Evolutionary conservation across 768 basidiomycete species (phyloP), one percentile per base, ranked within the genome.

Genomic region (Xanthoconium purpureum): DNA sequence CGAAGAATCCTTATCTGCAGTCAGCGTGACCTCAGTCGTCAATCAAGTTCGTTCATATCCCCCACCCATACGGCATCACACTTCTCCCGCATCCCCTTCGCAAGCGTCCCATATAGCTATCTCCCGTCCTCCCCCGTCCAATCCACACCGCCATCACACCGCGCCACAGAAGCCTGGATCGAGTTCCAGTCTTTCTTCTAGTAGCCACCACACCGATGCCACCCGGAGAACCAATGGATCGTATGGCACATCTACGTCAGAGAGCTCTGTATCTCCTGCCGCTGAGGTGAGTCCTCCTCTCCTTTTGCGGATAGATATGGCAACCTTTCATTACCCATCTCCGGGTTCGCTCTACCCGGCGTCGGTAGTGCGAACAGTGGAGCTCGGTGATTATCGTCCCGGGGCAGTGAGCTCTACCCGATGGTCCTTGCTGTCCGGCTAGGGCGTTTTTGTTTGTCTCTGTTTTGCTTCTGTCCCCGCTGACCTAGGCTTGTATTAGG

Each of bases 1-100:
- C 57, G 61, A 69, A 50, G 67, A 67, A 60, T 64, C 60, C 59
- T 50, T 70, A 44, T 69, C 63, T 43, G 66, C 66, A 20, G 67
- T 67, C 55, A 67, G 65, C 50, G 60, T 67, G 57, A 55, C 65
- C 59, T 69, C 70, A 36, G 64, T 64, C 54, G 68, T 67, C 59
- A 71, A 71, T 70, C 69, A 70, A 47, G 52, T 47, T 67, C 68
- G 63, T 61, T 71, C 68, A 65, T 67, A 56, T 65, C 59, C 61
- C 51, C 62, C 65, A 58, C 61, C 63, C 54, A 47, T 59, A 58
- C 65, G 58, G 54, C 66, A 57, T 62, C 47, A 39, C 38, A 33
- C 60, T 63, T 59, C 64, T 56, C 64, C 66, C 58, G 56, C 59
- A 28, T 43, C 44, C 32, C 37, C 66, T 63, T 56, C 66, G 4